phyloP scores from a whole-genome alignment of 108 stramenopile genomes.

The Chaetoceros muelleri region DNA sequence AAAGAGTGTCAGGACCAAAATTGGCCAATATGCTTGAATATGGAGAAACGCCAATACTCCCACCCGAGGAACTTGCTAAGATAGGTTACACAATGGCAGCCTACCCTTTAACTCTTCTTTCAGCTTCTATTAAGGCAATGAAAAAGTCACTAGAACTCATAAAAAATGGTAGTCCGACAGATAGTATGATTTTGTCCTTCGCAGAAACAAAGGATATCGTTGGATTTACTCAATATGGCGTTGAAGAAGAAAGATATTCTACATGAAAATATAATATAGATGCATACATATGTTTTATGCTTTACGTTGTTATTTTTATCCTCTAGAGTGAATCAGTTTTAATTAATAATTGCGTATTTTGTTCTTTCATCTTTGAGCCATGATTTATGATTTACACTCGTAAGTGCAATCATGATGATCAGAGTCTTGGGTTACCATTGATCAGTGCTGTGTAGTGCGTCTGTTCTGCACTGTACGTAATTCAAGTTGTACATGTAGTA shows the following conservation, averaged over 20 bases:
- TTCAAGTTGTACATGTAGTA: too few species aligned
- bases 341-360: too few species aligned
- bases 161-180: conserved; percentile 63
- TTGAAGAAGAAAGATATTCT: conserved; percentile 64
- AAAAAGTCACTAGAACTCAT: conserved; percentile 63
- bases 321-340: too few species aligned
- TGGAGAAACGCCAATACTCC: conserved; percentile 84
- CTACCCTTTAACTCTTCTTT: conserved; percentile 89
- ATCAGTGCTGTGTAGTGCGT: too few species aligned
- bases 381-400: too few species aligned
- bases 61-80: conserved; percentile 69
- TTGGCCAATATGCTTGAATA: conserved; percentile 94
- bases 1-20: conserved; percentile 82
- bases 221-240: conserved; percentile 68
- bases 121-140: conserved; percentile 92
- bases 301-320: too few species aligned
- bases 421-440: too few species aligned
- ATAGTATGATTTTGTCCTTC: conserved; percentile 78
- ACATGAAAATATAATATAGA: too few species aligned
- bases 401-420: too few species aligned
- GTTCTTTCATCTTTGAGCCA: too few species aligned
- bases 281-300: too few species aligned
- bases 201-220: conserved; percentile 78
- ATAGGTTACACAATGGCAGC: conserved; percentile 97
- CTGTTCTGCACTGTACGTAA: too few species aligned